A percentile compares a stretch with the other conserved stretches of the same genome.
These are phyloP conservation scores for Lentinula raphanica DNA, from an alignment of 768 basidiomycete species.

Conservation along the genomic window DNA sequence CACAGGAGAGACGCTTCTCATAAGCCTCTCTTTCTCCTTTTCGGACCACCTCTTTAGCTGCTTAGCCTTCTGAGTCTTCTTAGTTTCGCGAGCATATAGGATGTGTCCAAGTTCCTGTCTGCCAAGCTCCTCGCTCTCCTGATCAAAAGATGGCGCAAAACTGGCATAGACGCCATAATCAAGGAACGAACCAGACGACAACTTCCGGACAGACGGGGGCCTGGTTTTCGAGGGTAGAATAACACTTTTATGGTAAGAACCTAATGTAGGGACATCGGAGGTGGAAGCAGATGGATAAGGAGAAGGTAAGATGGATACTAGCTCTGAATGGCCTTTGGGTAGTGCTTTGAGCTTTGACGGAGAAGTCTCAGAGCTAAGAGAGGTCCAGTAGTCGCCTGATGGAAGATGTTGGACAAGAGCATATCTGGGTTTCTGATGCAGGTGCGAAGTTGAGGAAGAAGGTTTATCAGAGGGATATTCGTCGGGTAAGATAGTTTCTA, in stretches of 20 bases:
- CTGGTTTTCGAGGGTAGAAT: conserved; percentile 35
- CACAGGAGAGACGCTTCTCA: conserved; percentile 16
- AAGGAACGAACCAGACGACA: conserved; percentile 65
- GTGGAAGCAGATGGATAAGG: conserved; percentile 37
- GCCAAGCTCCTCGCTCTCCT: conserved; percentile 70
- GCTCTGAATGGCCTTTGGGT: conserved; percentile 64
- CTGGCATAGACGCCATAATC: conserved; percentile 74
- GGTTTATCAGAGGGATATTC: conserved; percentile 11
- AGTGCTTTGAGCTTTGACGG: conserved; percentile 41
- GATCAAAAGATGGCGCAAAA: conserved; percentile 78
- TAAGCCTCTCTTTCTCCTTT: conserved; percentile 22
- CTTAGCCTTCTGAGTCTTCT: conserved; percentile 34
- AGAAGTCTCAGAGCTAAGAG: conserved; percentile 40
- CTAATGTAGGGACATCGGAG: conserved; percentile 40
- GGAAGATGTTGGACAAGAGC: conserved; percentile 80
- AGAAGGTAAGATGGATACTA: conserved; percentile 68
- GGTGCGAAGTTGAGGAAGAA: conserved; percentile 19
- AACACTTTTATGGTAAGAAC: conserved; percentile 47
- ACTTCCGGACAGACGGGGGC: conserved; percentile 43
- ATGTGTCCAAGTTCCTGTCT: conserved; percentile 55
- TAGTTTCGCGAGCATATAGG: conserved; percentile 26
- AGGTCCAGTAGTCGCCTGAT: conserved; percentile 74
- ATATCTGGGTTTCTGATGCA: conserved; percentile 42
- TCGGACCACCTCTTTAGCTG: conserved; percentile 26
- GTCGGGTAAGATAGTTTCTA: conserved; percentile 35